phyloP scores from a whole-genome alignment of 345 rosid species.

The Hirschfeldia incana region DNA sequence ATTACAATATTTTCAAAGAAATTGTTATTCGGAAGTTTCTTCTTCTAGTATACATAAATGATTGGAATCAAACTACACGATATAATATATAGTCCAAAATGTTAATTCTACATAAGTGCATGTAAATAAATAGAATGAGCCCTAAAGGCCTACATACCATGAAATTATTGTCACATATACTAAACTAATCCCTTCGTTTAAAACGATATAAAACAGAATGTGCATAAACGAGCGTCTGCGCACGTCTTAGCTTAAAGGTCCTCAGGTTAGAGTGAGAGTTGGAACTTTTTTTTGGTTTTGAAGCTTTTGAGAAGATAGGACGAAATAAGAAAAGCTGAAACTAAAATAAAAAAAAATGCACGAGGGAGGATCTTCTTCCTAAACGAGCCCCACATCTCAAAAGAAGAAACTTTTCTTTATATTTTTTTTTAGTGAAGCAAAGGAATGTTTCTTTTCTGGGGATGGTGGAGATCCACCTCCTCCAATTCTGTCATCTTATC shows the following conservation, averaged over 20 bases:
- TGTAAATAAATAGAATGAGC: not conserved
- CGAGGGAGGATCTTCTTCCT: conserved; percentile 13
- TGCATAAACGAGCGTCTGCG: not conserved
- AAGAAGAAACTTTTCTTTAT: not conserved
- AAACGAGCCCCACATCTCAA: not conserved
- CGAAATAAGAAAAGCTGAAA: not conserved
- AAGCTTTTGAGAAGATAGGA: conserved; percentile 28
- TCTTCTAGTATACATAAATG: not conserved
- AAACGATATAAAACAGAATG: not conserved
- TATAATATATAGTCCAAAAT: not conserved
- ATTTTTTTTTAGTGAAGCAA: conserved; percentile 10
- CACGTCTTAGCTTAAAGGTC: conserved; percentile 16
- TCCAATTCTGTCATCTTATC: conserved; percentile 23
- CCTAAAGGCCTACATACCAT: not conserved
- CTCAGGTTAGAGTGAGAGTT: conserved; percentile 11
- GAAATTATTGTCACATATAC: conserved; percentile 3
- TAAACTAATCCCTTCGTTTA: conserved; percentile 6
- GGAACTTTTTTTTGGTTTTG: conserved; percentile 6
- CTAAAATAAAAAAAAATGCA: conserved; percentile 7
- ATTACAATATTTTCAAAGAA: not conserved
- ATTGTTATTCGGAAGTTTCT: not conserved
- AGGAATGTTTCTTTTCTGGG: conserved; percentile 35
- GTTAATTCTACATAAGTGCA: not conserved
- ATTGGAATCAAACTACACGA: not conserved
- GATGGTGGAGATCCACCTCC: conserved; percentile 36